Conservation (phyloP, 2,329 filamentous ascomycete genomes). For the Verticillium longisporum region DNA sequence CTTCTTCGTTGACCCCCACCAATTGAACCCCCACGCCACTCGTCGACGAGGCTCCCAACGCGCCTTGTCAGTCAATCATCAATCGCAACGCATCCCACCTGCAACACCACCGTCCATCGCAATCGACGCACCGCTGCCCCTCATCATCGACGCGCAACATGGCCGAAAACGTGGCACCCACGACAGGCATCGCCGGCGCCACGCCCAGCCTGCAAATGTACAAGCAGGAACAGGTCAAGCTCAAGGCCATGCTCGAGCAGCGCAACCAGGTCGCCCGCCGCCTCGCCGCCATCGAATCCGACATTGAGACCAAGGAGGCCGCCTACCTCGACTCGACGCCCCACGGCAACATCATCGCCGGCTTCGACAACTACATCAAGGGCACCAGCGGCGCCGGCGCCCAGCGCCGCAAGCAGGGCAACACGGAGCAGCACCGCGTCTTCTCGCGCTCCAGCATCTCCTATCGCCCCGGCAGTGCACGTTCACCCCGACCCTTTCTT, state of each 20-base stretch:
- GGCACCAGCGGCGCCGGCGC: constrained; percentile 60
- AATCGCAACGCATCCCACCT: neutral
- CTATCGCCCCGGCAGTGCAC: constrained; percentile 35
- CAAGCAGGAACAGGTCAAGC: constrained; percentile 40
- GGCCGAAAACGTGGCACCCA: constrained; percentile 8
- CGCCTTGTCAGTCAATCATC: neutral
- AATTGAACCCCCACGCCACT: neutral
- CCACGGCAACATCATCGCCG: constrained; percentile 90
- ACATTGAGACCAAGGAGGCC: constrained; percentile 76
- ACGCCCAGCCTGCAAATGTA: constrained; percentile 37
- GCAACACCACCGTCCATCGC: neutral
- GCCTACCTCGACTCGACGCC: constrained; percentile 87
- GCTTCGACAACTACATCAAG: constrained; percentile 98
- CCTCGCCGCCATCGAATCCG: constrained; percentile 55
- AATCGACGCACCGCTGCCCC: neutral
- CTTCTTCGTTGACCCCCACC: neutral
- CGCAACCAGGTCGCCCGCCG: constrained; percentile 22
- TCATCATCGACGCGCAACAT: neutral
- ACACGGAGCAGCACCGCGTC: constrained; percentile 65
- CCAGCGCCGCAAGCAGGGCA: constrained; percentile 56
- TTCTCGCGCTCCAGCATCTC: constrained; percentile 63
- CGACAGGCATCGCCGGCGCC: constrained; percentile 12
- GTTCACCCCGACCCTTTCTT: neutral
- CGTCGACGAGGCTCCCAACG: neutral
- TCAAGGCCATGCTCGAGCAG: constrained; percentile 40